Conservation (phyloP, 805 yeast species). For the Teunomyces stri region DNA sequence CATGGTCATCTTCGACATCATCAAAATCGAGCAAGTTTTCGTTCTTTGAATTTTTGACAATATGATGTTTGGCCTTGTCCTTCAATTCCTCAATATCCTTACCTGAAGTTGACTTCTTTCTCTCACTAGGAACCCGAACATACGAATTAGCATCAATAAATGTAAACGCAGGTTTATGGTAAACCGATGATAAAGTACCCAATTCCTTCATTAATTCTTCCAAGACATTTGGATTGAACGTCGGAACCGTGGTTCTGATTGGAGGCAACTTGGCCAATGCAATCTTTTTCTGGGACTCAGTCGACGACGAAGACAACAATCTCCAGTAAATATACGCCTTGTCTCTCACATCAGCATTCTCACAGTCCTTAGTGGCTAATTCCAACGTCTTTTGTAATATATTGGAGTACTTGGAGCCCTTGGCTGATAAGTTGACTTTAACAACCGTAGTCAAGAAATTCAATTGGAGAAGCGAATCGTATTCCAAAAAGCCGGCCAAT, state of each 20-base stretch:
- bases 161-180: slow-evolving; percentile 74
- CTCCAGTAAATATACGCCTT: slow-evolving; percentile 82
- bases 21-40: slow-evolving; percentile 87
- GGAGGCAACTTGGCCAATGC: slow-evolving; percentile 66
- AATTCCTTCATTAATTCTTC: slow-evolving; percentile 71
- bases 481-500: slow-evolving; percentile 53
- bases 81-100: slow-evolving; percentile 70
- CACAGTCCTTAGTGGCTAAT: slow-evolving; percentile 60
- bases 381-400: slow-evolving; percentile 59
- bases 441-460: slow-evolving; percentile 61
- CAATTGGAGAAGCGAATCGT: slow-evolving; percentile 60
- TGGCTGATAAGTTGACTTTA: slow-evolving; percentile 42
- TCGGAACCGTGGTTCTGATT: slow-evolving; percentile 68
- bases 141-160: slow-evolving; percentile 37
- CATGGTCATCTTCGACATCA: slow-evolving; percentile 46
- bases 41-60: slow-evolving; percentile 59
- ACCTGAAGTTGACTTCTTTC: slow-evolving; percentile 13
- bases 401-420: slow-evolving; percentile 29
- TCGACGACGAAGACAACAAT: slow-evolving; percentile 51
- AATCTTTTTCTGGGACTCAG: slow-evolving; percentile 47
- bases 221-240: slow-evolving; percentile 65
- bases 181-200: slow-evolving; percentile 83
- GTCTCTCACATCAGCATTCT: slow-evolving; percentile 76
- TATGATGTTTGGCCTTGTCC: slow-evolving; percentile 73
- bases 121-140: slow-evolving; percentile 7